phyloP scores from a whole-genome alignment of 345 rosid genomes.

The Aquilaria sinensis region DNA sequence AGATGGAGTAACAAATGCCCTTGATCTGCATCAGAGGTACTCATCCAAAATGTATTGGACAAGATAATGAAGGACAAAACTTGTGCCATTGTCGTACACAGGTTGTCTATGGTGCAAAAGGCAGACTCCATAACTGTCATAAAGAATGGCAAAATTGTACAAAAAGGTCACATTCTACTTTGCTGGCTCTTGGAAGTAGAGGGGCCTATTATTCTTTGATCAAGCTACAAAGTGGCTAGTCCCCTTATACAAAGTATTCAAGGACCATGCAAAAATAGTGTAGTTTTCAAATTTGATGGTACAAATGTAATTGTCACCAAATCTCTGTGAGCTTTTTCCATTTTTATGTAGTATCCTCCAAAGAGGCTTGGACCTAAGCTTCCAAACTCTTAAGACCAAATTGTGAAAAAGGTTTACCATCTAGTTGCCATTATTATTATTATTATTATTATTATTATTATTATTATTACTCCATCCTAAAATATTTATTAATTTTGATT shows the following conservation, averaged over 20 bases:
- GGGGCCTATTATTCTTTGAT: conserved; percentile 35
- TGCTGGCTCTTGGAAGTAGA: conserved; percentile 16
- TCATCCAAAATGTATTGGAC: conserved; percentile 36
- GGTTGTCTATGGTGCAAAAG: conserved; percentile 32
- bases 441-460: no score
- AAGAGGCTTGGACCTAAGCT: no score
- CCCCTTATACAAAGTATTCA: conserved; percentile 5
- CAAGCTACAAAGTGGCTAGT: conserved; percentile 21
- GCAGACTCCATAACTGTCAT: conserved; percentile 31
- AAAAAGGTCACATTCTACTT: conserved; percentile 28
- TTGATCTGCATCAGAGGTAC: conserved; percentile 29
- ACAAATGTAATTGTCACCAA: no score
- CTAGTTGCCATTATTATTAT: no score
- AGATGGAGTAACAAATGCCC: conserved; percentile 40
- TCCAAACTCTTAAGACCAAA: no score
- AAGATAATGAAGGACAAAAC: conserved; percentile 40
- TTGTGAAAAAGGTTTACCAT: no score
- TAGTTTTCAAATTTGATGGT: no score
- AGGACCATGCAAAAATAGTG: background rate
- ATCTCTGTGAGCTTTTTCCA: no score
- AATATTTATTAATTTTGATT: no score
- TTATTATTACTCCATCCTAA: no score
- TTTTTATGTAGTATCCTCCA: no score
- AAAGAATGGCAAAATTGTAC: conserved; percentile 34
- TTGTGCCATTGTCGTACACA: conserved; percentile 35